phyloP scores from a whole-genome alignment of 2,329 filamentous ascomycete species.

The Sporothrix pseudoabietina region DNA sequence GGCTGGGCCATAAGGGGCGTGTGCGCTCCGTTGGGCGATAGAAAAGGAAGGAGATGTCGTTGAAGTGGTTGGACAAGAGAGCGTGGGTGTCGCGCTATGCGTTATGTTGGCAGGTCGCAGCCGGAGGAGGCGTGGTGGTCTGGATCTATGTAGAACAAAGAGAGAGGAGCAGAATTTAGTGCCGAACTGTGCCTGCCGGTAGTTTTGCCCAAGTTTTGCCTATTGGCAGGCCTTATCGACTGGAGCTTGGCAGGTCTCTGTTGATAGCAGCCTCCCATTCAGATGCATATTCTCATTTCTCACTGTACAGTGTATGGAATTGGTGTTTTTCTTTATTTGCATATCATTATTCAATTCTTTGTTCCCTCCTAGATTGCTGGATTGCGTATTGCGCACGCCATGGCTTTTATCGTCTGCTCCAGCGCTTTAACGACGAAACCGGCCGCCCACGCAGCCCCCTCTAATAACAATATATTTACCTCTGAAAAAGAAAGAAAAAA shows the following conservation, averaged over 20 bases:
- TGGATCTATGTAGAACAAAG: not conserved
- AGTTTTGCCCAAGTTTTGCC: not conserved
- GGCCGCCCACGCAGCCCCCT: constrained; percentile 40
- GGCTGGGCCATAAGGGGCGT: constrained; percentile 27
- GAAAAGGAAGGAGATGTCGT: not conserved
- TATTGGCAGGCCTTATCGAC: constrained; percentile 22
- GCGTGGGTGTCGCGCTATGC: not conserved
- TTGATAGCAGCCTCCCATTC: not conserved
- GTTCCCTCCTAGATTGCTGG: not conserved
- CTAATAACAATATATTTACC: not conserved
- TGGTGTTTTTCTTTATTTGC: not conserved
- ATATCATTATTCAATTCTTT: not conserved
- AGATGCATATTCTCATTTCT: not conserved
- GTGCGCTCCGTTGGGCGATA: not conserved
- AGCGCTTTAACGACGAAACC: not conserved
- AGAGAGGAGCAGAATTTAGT: not conserved
- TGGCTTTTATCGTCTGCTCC: not conserved
- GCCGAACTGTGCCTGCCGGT: not conserved
- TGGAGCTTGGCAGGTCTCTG: constrained; percentile 19
- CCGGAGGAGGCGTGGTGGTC: not conserved
- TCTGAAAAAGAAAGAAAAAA: too few relatives aligned
- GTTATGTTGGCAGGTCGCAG: not conserved
- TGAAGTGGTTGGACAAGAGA: not conserved
- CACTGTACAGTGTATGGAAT: not conserved
- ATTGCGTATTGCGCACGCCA: not conserved